Evolutionary conservation across 2,329 filamentous ascomycete species (phyloP), one percentile per base, ranked within the genome.

Genomic region (Verticillium albo-atrum): DNA sequence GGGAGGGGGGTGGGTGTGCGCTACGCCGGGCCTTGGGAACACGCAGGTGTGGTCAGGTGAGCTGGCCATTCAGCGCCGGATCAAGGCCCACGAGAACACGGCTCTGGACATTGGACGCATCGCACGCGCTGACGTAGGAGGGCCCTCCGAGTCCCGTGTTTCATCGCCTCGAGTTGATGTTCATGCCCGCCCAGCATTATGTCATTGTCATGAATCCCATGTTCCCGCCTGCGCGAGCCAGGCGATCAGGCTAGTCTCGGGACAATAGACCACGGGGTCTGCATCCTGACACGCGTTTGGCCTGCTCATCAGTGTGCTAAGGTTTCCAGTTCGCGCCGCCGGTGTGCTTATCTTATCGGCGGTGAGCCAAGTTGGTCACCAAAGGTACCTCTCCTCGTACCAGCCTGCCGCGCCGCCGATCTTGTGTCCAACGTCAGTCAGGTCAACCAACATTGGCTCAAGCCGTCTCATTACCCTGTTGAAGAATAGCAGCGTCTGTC

Each of bases 31-130:
- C 34, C 34, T 37, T 37, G 34, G 34, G 47, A 51, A 26, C 47
- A 23, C 47, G 7, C 20, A 14, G 51, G 50, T 28, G 25, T 53
- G 51, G 51, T 53, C 51, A 53, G 51, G 51, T 53, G 51, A 53
- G 51, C 51, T 27, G 51, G 26, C 55, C 55, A 51, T 50, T 52
- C 55, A 57, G 55, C 55, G 55, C 55, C 55, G 55, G 55, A 27
- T 27, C 26, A 32, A 28, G 27, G 55, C 26, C 55, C 42, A 57
- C 28, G 55, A 56, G 54, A 56, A 42, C 32, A 35, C 20, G 32
- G 10, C 32, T 10, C 32, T 25, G 54, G 25, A 35, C 28, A 26
- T 34, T 26, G 32, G 30, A 32, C 20, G 20, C 27, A 55, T 34
- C 54, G 25, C 28, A 32, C 30, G 35, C 54, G 54, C 54, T 56